Evolutionary conservation across 495 filamentous ascomycete species (phyloP).

Genomic region (Annulohypoxylon nitens): DNA sequence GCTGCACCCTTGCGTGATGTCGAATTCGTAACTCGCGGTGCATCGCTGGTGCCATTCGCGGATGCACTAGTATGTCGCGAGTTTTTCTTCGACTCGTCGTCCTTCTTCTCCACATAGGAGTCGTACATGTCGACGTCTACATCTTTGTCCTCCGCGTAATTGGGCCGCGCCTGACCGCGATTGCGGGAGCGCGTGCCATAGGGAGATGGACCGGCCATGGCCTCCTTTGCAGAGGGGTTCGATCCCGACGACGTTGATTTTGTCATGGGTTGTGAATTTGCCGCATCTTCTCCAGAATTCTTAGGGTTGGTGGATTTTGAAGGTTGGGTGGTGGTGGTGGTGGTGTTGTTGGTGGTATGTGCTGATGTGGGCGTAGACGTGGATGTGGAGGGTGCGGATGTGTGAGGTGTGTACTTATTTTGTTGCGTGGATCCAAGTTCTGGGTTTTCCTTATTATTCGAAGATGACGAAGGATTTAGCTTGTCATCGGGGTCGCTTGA

Average conservation of each 20-base stretch:
- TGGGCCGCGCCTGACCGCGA: slow-evolving; percentile 82
- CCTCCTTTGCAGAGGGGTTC: slow-evolving; percentile 55
- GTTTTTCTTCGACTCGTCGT: slow-evolving; percentile 62
- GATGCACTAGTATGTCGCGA: slow-evolving; percentile 58
- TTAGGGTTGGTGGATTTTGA: slow-evolving; percentile 47
- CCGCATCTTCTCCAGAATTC: slow-evolving; percentile 46
- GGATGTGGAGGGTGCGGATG: slow-evolving; percentile 38
- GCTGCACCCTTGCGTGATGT: slow-evolving; percentile 61
- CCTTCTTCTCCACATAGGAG: slow-evolving; percentile 62
- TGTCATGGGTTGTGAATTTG: slow-evolving; percentile 58
- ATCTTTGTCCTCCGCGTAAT: slow-evolving; percentile 97
- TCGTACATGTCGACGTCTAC: slow-evolving; percentile 83
- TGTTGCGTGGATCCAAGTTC: slow-evolving; percentile 47
- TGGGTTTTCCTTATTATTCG: slow-evolving; percentile 48
- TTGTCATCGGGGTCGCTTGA: slow-evolving; percentile 52
- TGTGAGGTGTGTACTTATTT: slow-evolving; percentile 47
- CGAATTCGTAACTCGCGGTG: slow-evolving; percentile 52
- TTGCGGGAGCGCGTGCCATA: slow-evolving; percentile 98
- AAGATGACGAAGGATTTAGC: slow-evolving; percentile 54
- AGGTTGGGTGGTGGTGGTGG: slow-evolving; percentile 23
- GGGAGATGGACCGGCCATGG: slow-evolving; percentile 65
- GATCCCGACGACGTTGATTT: slow-evolving; percentile 59
- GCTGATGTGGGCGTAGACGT: slow-evolving; percentile 25
- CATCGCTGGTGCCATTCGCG: slow-evolving; percentile 47
- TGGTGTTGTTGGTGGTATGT: slow-evolving; percentile 40